A percentile compares a stretch with the other conserved stretches of the same genome.
Conservation (phyloP, 805 yeast genomes). For the Monosporozyma unispora region DNA sequence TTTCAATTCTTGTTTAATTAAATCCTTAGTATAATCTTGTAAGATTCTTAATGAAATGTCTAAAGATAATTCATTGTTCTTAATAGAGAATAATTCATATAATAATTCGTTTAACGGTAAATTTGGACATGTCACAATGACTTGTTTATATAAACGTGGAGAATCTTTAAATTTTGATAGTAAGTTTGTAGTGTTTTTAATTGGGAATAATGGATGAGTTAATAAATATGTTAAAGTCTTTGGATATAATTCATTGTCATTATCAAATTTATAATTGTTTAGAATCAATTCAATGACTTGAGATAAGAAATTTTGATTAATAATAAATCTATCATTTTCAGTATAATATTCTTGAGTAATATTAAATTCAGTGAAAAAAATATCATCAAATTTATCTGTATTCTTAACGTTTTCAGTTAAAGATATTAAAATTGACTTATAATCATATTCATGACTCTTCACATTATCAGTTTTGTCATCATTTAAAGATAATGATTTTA, state of each 20-base stretch:
- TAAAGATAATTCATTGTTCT: slow-evolving; percentile 54
- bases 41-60: slow-evolving; percentile 60
- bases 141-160: slow-evolving; percentile 69
- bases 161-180: slow-evolving; percentile 43
- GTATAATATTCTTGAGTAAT: slow-evolving; percentile 45
- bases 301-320: slow-evolving; percentile 46
- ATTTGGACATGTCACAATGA: slow-evolving; percentile 69
- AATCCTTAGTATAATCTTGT: slow-evolving; percentile 53
- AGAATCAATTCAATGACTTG: slow-evolving; percentile 39
- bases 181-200: slow-evolving; percentile 44
- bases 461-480: slow-evolving; percentile 7
- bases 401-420: slow-evolving; percentile 16
- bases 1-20: slow-evolving; percentile 42
- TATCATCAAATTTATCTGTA: slow-evolving; percentile 25
- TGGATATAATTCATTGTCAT: slow-evolving; percentile 33
- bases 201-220: slow-evolving; percentile 83
- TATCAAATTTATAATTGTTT: slow-evolving; percentile 10
- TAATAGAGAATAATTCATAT: slow-evolving; percentile 45
- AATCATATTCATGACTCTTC: slow-evolving; percentile 10
- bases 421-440: slow-evolving; percentile 19
- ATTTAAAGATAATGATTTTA: slow-evolving; percentile 25
- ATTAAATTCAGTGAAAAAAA: slow-evolving; percentile 25
- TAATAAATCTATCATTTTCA: slow-evolving; percentile 53
- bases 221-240: slow-evolving; percentile 62
- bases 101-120: slow-evolving; percentile 57